Evolutionary conservation across 371 early-diverging fungal species (phyloP), one percentile per base, ranked within the genome.

Genomic region (Scutellospora calospora): DNA sequence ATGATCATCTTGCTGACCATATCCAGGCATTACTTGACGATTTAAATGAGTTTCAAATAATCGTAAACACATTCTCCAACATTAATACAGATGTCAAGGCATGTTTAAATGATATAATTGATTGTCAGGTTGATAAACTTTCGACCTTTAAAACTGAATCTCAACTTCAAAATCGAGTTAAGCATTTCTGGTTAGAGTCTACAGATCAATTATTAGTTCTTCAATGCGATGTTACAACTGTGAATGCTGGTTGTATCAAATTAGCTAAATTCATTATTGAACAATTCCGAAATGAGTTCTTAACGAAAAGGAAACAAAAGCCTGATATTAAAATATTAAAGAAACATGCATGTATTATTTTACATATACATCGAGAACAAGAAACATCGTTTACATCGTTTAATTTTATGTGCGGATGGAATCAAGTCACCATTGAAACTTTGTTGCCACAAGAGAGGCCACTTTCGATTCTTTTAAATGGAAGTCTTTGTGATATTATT

Each of bases 321-420:
- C 22, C 6, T 16, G 29, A 63, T 18, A 20, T 63, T 18, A 18
- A 5, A 16, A 1, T 4, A 33, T 45, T 22, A 69, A 2, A 35
- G 25, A 81, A 81, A 69, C 78, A 77, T 31, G 78, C 63, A 5
- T 81, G 81, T 22, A 81, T 81, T 4, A 81, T 81, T 25, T 60
- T 81, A 27, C 81, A 81, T 55, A 77, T 65, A 52, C 81, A 81
- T 51, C 33, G 77, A 6, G 79, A 65, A 55, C 41, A 35, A 29
- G 60, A 76, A 25, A 33, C 18, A 25, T 54, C 33, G 14, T 27
- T 27, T 20, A 29, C 49, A n/a, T 77, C 57, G 20, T 81, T 76
- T 41, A 77, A 81, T 71, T 81, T 81, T 33, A 75, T 81, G 57
- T 81, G 81, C 18, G 81, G 77, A 22, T 81, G 81, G 81, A 52